Percentiles rank a stretch among this genome's conserved stretches.
These are phyloP conservation scores for Kockiozyma suomiensis DNA, from an alignment of 805 yeast genomes.

Conservation along the genomic window DNA sequence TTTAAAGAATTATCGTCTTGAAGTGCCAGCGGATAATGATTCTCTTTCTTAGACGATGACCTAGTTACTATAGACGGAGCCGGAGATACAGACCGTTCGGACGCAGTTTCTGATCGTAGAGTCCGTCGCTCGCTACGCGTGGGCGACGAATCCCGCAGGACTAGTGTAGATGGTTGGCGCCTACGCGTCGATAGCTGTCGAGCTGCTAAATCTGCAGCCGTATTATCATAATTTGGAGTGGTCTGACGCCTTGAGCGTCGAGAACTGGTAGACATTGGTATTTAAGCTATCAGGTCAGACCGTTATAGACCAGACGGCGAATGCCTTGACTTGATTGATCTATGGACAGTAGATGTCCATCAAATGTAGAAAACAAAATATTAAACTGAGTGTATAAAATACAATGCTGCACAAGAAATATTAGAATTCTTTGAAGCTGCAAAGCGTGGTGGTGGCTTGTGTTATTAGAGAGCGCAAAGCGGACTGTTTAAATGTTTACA, in stretches of 20 bases:
- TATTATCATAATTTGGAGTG: background rate
- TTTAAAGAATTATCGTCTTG: constrained; percentile 1
- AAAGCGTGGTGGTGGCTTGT: too few species aligned
- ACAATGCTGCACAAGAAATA: too few species aligned
- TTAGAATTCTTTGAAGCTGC: too few species aligned
- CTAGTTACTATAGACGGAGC: background rate
- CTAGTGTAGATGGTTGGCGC: background rate
- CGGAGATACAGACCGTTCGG: background rate
- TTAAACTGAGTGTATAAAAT: too few species aligned
- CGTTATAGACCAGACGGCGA: background rate
- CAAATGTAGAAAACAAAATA: too few species aligned
- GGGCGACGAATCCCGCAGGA: too few species aligned
- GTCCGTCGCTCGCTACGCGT: background rate
- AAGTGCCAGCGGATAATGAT: background rate
- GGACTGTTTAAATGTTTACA: background rate
- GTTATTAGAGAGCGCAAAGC: background rate
- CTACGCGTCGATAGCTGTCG: background rate
- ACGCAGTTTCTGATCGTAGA: background rate
- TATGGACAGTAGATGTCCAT: background rate
- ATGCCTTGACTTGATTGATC: background rate
- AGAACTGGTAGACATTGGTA: background rate
- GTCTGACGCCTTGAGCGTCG: background rate
- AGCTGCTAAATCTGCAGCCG: background rate
- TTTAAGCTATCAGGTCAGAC: background rate
- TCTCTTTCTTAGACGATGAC: background rate